A percentile compares a stretch with the other conserved stretches of the same genome.
Evolutionary conservation across 2,329 filamentous ascomycete species (phyloP).

Genomic region (Fusarium poae): DNA sequence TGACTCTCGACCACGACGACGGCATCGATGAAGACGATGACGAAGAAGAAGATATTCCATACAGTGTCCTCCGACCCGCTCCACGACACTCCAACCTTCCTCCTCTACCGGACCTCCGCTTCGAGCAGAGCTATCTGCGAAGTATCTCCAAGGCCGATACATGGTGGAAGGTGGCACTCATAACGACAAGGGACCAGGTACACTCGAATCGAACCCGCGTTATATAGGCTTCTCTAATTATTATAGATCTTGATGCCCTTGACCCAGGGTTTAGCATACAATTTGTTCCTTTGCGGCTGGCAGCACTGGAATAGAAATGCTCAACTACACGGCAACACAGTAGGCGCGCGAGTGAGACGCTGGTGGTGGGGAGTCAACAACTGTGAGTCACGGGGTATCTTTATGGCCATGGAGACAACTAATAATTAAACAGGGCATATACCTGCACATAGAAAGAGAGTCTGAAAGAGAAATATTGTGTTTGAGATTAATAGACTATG

Average conservation of each 20-base stretch:
- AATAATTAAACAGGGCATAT: conserved; percentile 66
- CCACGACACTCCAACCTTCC: conserved; percentile 64
- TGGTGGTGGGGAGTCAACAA: conserved; percentile 98
- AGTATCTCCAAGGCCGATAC: conserved; percentile 85
- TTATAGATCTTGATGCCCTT: conserved; percentile 84
- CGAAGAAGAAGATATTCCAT: conserved; percentile 73
- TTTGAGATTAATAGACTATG: background rate
- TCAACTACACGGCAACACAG: conserved; percentile 78
- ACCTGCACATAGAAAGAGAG: conserved; percentile 57
- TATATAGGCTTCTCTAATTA: background rate
- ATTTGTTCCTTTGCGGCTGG: conserved; percentile 87
- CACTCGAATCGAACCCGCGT: conserved; percentile 18
- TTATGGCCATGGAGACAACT: background rate
- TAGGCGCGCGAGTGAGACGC: conserved; percentile 81
- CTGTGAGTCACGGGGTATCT: conserved; percentile 55
- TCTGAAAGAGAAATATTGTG: conserved; percentile 1
- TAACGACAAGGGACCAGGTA: conserved; percentile 92
- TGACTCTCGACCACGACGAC: conserved; percentile 48
- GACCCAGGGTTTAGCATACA: conserved; percentile 89
- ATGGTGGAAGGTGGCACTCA: conserved; percentile 83
- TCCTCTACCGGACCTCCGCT: conserved; percentile 87
- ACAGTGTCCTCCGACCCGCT: conserved; percentile 71
- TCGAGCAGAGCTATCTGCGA: conserved; percentile 97
- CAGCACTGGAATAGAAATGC: conserved; percentile 87
- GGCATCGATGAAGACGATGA: conserved; percentile 60